These are phyloP conservation scores for Phytophthora ohioensis DNA, from an alignment of 352 stramenopile genomes.

Conservation along the genomic window DNA sequence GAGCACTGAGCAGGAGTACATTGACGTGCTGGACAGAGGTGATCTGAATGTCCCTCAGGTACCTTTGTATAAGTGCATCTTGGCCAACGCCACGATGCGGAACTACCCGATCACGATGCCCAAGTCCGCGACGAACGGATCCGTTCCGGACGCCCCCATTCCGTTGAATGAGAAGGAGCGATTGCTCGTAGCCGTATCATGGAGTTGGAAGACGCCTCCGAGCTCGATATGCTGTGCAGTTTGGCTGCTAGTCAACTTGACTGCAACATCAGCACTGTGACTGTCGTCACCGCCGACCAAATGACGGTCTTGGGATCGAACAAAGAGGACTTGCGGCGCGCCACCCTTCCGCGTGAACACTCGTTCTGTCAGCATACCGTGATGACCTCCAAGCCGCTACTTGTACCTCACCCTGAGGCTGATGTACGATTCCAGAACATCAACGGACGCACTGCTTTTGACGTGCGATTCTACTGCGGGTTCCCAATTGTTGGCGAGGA, in stretches of 20 bases:
- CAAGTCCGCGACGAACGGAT: constrained; percentile 34
- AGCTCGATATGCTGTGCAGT: constrained; percentile 69
- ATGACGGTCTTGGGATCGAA: constrained; percentile 51
- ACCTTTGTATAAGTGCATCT: constrained; percentile 44
- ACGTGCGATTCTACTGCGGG: constrained; percentile 72
- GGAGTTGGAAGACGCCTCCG: constrained; percentile 53
- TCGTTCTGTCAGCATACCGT: constrained; percentile 74
- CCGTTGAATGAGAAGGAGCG: constrained; percentile 54
- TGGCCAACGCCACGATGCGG: constrained; percentile 53
- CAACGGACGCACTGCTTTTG: constrained; percentile 39
- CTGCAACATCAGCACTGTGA: constrained; percentile 68
- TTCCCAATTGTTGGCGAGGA: constrained; percentile 61
- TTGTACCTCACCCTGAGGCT: constrained; percentile 61
- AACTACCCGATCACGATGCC: constrained; percentile 48
- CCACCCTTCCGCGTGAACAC: constrained; percentile 53
- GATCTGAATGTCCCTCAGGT: constrained; percentile 27
- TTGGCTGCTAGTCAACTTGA: constrained; percentile 56
- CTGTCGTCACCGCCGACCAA: constrained; percentile 56
- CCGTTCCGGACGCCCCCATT: constrained; percentile 38
- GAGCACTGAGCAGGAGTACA: constrained; percentile 38
- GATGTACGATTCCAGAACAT: constrained; percentile 71
- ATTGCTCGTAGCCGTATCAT: constrained; percentile 49
- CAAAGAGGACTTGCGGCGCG: constrained; percentile 29
- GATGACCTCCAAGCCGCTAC: constrained; percentile 63
- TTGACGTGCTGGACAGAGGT: constrained; percentile 24